phyloP scores from a whole-genome alignment of 257 asterid species.

The Solanum bulbocastanum region DNA sequence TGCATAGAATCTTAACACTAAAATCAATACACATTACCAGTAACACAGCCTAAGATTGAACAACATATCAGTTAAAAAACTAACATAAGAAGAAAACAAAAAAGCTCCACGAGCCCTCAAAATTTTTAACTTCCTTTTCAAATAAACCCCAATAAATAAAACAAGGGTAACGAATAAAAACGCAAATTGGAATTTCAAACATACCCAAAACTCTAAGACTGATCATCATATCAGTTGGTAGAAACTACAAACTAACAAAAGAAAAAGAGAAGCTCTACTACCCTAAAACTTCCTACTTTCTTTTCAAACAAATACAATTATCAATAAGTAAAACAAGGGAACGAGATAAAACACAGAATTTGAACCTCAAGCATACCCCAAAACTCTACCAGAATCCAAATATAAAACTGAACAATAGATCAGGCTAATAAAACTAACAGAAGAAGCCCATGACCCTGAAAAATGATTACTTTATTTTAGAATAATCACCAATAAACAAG shows the following conservation, averaged over 20 bases:
- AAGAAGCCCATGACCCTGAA: background rate
- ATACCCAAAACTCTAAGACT: background rate
- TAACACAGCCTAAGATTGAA: background rate
- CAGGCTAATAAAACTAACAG: background rate
- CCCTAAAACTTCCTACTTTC: background rate
- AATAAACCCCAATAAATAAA: background rate
- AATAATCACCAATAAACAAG: background rate
- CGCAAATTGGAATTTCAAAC: background rate
- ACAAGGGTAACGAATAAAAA: background rate
- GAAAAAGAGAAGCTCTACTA: background rate
- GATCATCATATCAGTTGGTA: background rate
- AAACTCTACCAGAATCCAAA: background rate
- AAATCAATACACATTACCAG: background rate
- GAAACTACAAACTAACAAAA: background rate
- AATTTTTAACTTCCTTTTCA: background rate
- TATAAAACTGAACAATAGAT: background rate
- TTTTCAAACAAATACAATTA: background rate
- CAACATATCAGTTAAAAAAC: background rate
- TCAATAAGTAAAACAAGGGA: background rate
- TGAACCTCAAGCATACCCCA: background rate
- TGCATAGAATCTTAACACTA: background rate
- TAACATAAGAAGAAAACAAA: background rate
- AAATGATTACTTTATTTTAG: background rate
- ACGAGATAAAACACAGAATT: background rate
- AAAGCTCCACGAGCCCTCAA: background rate